Conservation (phyloP, 257 asterid genomes). For the Ballota nigra region DNA sequence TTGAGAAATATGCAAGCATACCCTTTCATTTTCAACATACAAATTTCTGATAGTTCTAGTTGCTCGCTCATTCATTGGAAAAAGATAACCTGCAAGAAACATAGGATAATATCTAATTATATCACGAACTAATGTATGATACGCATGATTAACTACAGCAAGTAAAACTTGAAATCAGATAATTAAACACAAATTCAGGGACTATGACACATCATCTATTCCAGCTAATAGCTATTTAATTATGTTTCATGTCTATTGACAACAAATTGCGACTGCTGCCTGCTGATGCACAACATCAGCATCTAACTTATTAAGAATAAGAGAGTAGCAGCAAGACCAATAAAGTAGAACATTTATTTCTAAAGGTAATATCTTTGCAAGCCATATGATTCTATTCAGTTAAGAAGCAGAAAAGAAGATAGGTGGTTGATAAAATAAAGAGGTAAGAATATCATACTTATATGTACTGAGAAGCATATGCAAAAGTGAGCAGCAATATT, state of each 20-base stretch:
- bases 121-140: too few species aligned
- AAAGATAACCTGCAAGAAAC: slow-evolving; percentile 62
- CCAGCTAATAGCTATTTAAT: slow-evolving; percentile 2
- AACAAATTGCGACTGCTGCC: slow-evolving; percentile 11
- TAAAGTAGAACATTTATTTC: too few species aligned
- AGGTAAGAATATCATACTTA: slow-evolving; percentile 14
- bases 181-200: slow-evolving; percentile 7
- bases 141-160: slow-evolving; percentile 4
- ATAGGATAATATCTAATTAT: too few species aligned
- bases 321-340: background rate
- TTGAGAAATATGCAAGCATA: slow-evolving; percentile 19
- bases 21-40: slow-evolving; percentile 94
- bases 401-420: slow-evolving; percentile 14
- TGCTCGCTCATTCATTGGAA: slow-evolving; percentile 92
- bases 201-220: slow-evolving; percentile 7
- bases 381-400: slow-evolving; percentile 17
- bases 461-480: slow-evolving; percentile 6
- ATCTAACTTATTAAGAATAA: background rate
- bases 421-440: slow-evolving; percentile 13
- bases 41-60: slow-evolving; percentile 84
- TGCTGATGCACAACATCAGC: slow-evolving; percentile 7
- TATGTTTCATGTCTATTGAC: slow-evolving; percentile 17
- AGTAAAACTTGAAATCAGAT: background rate
- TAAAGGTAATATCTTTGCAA: too few species aligned
- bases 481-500: slow-evolving; percentile 1